Conservation (phyloP, 305 asterid species). For the Fraxinus xanthoxyloides region DNA sequence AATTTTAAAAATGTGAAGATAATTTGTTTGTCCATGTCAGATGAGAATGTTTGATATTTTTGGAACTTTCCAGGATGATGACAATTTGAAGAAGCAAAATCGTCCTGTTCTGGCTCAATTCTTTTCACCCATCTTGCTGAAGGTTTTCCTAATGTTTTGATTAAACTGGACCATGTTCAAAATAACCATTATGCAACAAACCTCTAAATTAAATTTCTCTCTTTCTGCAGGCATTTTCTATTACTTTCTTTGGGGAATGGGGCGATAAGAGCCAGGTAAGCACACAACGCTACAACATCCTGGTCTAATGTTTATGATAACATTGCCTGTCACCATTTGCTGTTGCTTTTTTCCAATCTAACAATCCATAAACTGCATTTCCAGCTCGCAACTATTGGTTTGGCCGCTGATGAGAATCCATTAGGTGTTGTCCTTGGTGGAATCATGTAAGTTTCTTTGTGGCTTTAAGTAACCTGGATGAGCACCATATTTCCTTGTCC, state of each 20-base stretch:
- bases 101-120: conserved; percentile 43
- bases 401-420: conserved; percentile 99
- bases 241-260: conserved; percentile 61
- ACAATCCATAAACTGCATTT: conserved; percentile 17
- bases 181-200: conserved; percentile 11
- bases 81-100: conserved; percentile 45
- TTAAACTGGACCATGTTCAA: conserved; percentile 10
- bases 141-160: conserved; percentile 32
- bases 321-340: not conserved
- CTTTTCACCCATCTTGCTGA: conserved; percentile 55
- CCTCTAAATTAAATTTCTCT: not conserved
- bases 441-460: conserved; percentile 56
- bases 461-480: not conserved
- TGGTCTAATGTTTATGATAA: not conserved
- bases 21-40: not conserved
- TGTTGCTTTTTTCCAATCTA: conserved; percentile 13
- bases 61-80: conserved; percentile 43
- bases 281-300: not conserved
- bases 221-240: conserved; percentile 52
- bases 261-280: conserved; percentile 75
- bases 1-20: not conserved
- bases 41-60: not conserved
- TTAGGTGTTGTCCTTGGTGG: conserved; percentile 98
- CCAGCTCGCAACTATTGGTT: conserved; percentile 96
- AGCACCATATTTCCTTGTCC: not conserved